A percentile compares a stretch with the other conserved stretches of the same genome.
These are phyloP conservation scores for Glycine tomentella DNA, from an alignment of 306 rosid genomes.

Conservation along the genomic window DNA sequence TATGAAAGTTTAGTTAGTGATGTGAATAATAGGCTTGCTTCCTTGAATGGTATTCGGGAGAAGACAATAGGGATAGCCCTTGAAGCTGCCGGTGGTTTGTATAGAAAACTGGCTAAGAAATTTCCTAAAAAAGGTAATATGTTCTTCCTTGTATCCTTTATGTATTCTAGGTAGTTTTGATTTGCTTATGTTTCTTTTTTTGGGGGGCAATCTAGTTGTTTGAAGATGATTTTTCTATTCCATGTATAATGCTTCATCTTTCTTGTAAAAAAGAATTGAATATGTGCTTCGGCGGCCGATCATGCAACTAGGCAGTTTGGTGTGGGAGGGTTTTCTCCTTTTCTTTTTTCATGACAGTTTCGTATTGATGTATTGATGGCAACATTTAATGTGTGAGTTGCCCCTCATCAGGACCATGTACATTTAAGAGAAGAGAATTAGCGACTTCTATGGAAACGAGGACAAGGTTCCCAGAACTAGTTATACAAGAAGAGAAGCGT, in stretches of 20 bases:
- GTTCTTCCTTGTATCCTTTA: background rate
- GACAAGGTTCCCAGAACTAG: slow-evolving; percentile 91
- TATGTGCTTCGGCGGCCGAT: background rate
- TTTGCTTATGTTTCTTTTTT: background rate
- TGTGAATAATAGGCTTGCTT: slow-evolving; percentile 81
- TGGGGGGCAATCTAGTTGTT: background rate
- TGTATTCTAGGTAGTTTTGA: too few relatives aligned
- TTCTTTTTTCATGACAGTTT: background rate
- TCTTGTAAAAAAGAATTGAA: background rate
- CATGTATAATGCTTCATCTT: background rate
- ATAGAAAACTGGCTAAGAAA: slow-evolving; percentile 89
- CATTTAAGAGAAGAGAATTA: slow-evolving; percentile 90
- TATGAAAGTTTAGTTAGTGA: slow-evolving; percentile 81
- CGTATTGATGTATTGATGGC: background rate
- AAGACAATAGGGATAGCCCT: slow-evolving; percentile 96
- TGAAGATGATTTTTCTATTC: background rate
- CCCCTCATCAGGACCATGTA: slow-evolving; percentile 64
- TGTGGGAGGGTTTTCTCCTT: background rate
- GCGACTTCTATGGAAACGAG: slow-evolving; percentile 94
- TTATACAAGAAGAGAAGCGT: slow-evolving; percentile 94
- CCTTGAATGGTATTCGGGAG: slow-evolving; percentile 85
- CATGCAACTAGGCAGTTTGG: background rate
- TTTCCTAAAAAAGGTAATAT: slow-evolving; percentile 86
- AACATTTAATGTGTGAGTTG: slow-evolving; percentile 37
- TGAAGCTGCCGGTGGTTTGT: slow-evolving; percentile 98